Evolutionary conservation across 2,329 filamentous ascomycete genomes (phyloP).

Genomic region (Penicillium sclerotiorum): DNA sequence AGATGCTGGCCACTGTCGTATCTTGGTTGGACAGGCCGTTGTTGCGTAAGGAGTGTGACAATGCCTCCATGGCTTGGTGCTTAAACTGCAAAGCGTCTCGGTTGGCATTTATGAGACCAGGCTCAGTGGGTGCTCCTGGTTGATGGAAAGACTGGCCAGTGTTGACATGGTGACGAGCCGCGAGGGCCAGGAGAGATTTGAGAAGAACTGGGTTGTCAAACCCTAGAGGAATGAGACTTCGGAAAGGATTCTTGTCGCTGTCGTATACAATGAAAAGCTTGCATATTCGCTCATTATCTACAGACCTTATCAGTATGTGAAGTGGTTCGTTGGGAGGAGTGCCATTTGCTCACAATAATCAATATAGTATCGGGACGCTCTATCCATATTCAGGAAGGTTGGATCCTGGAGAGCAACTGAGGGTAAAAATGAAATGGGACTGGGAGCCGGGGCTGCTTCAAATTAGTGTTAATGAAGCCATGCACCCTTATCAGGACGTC

Average conservation of each 20-base stretch:
- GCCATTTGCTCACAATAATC: constrained; percentile 34
- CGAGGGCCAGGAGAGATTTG: constrained; percentile 37
- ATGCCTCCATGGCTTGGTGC: constrained; percentile 35
- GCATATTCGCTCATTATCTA: constrained; percentile 40
- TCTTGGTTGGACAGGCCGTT: constrained; percentile 21
- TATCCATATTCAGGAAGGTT: constrained; percentile 7
- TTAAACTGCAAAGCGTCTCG: constrained; percentile 37
- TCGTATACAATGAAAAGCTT: constrained; percentile 40
- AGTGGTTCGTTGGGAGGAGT: background rate
- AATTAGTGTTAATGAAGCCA: too few relatives aligned
- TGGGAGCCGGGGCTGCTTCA: constrained; percentile 1
- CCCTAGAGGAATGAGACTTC: constrained; percentile 35
- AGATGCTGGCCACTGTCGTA: constrained; percentile 37
- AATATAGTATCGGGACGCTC: constrained; percentile 32
- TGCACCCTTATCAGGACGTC: too few relatives aligned
- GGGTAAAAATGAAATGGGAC: background rate
- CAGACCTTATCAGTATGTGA: background rate
- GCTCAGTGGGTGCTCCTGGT: constrained; percentile 5
- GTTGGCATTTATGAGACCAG: constrained; percentile 21
- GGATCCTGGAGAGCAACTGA: constrained; percentile 21
- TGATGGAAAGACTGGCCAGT: constrained; percentile 27
- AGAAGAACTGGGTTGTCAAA: constrained; percentile 30
- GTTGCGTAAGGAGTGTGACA: constrained; percentile 26
- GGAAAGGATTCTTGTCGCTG: constrained; percentile 37
- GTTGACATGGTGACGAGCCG: constrained; percentile 39